phyloP scores from a whole-genome alignment of 345 rosid genomes.

The Diplotaxis tenuifolia region DNA sequence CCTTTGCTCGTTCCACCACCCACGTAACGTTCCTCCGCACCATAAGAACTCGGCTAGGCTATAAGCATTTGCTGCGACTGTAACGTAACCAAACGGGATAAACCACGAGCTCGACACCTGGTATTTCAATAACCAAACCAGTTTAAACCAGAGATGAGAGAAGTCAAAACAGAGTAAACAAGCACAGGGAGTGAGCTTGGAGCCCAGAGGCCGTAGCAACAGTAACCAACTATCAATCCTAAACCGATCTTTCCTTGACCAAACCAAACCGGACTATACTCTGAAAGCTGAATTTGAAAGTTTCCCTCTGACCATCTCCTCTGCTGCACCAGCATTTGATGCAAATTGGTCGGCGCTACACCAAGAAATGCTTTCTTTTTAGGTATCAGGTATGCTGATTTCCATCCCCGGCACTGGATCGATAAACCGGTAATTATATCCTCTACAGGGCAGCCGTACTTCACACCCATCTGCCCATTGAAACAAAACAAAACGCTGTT shows the following conservation, averaged over 20 bases:
- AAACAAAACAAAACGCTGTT: too few species aligned
- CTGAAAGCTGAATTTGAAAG: constrained; percentile 59
- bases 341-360: constrained; percentile 50
- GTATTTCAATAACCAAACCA: too few species aligned
- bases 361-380: constrained; percentile 62
- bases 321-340: constrained; percentile 64
- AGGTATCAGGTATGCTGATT: constrained; percentile 61
- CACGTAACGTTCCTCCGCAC: constrained; percentile 59
- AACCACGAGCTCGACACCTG: constrained; percentile 65
- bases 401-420: constrained; percentile 72
- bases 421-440: constrained; percentile 80
- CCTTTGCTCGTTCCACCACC: constrained; percentile 81
- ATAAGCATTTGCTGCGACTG: constrained; percentile 29
- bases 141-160: too few species aligned
- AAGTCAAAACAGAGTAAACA: constrained; percentile 53
- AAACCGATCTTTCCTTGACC: constrained; percentile 54
- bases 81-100: constrained; percentile 59
- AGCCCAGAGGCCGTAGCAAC: constrained; percentile 56
- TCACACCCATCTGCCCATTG: constrained; percentile 73
- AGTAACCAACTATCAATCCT: constrained; percentile 51
- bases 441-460: constrained; percentile 72
- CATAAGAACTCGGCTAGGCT: constrained; percentile 54
- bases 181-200: constrained; percentile 49
- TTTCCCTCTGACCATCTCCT: constrained; percentile 85
- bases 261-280: constrained; percentile 55